These are phyloP conservation scores for Sphaerobolus stellatus DNA, from an alignment of 1,284 basidiomycete species.

Conservation along the genomic window DNA sequence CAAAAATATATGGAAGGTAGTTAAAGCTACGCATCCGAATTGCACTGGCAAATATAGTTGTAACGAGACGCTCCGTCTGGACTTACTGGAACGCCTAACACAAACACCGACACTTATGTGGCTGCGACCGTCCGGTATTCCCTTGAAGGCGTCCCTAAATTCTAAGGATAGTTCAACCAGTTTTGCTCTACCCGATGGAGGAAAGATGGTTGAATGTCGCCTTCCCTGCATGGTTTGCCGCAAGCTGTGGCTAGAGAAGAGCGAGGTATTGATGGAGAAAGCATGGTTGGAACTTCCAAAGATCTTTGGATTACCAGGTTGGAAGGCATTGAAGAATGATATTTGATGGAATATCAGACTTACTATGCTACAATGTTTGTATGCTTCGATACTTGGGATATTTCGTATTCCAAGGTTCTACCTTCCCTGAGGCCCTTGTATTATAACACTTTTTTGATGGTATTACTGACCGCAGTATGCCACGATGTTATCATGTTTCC, in stretches of 20 bases:
- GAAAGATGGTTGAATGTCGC: not conserved
- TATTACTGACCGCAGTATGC: no score
- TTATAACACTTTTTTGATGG: no score
- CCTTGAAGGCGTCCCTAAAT: no score
- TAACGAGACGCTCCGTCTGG: not conserved
- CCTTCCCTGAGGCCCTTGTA: no score
- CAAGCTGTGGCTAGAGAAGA: not conserved
- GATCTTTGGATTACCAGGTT: not conserved
- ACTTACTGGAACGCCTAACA: not conserved
- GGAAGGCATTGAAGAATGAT: not conserved
- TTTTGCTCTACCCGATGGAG: not conserved
- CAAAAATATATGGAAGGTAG: not conserved
- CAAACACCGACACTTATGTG: not conserved
- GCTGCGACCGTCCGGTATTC: no score
- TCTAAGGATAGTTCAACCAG: no score
- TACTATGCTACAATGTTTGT: no score
- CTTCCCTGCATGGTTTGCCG: not conserved
- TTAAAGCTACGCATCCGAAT: not conserved
- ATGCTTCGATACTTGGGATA: no score
- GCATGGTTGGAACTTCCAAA: not conserved
- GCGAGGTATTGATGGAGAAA: not conserved
- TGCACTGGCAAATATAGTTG: not conserved
- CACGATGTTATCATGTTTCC: no score
- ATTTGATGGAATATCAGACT: no score
- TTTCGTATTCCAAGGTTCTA: no score